These are phyloP conservation scores for Naganishia albida DNA, from an alignment of 1,284 basidiomycete genomes.

Conservation along the genomic window DNA sequence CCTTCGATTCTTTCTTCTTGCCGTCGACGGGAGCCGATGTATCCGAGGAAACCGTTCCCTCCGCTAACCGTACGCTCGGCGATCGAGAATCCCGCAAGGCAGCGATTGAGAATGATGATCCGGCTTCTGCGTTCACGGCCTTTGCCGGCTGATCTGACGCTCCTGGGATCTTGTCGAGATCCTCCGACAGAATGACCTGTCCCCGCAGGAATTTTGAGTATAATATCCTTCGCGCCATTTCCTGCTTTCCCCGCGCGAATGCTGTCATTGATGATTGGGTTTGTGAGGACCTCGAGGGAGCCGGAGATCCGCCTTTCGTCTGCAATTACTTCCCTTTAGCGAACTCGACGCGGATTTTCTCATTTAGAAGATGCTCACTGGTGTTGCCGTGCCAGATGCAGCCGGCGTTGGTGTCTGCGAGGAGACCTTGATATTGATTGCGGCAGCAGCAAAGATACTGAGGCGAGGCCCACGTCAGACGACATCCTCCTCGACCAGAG, in stretches of 20 bases:
- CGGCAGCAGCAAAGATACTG: conserved; percentile 75
- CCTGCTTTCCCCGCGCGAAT: conserved; percentile 68
- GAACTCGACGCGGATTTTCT: conserved; percentile 55
- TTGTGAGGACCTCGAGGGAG: conserved; percentile 34
- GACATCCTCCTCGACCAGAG: not conserved
- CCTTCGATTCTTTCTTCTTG: conserved; percentile 13
- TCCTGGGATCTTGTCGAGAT: conserved; percentile 31
- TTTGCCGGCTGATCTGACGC: conserved; percentile 2
- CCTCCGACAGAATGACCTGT: conserved; percentile 61
- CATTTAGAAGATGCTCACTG: conserved; percentile 41
- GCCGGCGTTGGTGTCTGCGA: conserved; percentile 31
- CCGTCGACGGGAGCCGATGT: not conserved
- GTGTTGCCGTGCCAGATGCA: conserved; percentile 39
- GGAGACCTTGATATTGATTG: conserved; percentile 68
- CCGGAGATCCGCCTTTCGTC: conserved; percentile 28
- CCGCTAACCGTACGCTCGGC: conserved; percentile 12
- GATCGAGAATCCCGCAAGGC: not conserved
- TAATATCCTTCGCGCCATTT: conserved; percentile 70
- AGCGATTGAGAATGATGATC: not conserved
- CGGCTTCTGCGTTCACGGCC: not conserved
- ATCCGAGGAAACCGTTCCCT: conserved; percentile 15
- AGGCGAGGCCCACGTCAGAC: not conserved
- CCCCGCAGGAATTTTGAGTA: conserved; percentile 82
- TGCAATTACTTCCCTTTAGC: conserved; percentile 39
- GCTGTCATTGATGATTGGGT: conserved; percentile 57